Percentiles rank a stretch among this genome's conserved stretches.
Conservation (phyloP, 495 filamentous ascomycete species). For the Aspergillus panamensis region DNA sequence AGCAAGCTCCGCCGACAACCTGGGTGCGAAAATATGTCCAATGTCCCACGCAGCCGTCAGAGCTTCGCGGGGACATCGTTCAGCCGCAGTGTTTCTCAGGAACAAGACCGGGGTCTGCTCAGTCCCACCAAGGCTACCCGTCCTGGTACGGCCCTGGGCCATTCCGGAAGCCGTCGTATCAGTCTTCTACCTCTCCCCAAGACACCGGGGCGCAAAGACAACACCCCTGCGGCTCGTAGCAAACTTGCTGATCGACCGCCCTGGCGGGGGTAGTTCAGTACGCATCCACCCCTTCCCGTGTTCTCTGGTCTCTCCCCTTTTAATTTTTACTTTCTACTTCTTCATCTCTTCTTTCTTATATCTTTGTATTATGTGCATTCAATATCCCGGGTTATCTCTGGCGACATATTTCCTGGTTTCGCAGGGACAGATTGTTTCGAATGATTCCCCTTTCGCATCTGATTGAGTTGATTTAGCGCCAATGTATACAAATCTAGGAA, state of each 20-base stretch:
- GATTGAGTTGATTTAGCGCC: slow-evolving; percentile 15
- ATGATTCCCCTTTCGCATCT: slow-evolving; percentile 31
- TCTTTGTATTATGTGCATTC: slow-evolving; percentile 22
- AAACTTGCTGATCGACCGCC: slow-evolving; percentile 38
- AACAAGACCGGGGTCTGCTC: slow-evolving; percentile 22
- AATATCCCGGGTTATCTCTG: slow-evolving; percentile 12
- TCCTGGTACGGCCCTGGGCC: slow-evolving; percentile 45
- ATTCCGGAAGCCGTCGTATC: slow-evolving; percentile 43
- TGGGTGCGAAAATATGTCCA: slow-evolving; percentile 22
- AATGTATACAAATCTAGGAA: slow-evolving; percentile 10
- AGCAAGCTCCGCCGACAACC: slow-evolving; percentile 38
- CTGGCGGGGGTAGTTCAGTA: slow-evolving; percentile 31
- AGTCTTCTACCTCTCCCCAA: slow-evolving; percentile 49
- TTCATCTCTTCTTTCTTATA: slow-evolving; percentile 10
- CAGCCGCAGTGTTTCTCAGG: slow-evolving; percentile 37
- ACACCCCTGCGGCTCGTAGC: slow-evolving; percentile 24
- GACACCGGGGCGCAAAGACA: slow-evolving; percentile 26
- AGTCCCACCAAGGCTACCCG: slow-evolving; percentile 37
- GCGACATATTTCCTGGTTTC: slow-evolving; percentile 14
- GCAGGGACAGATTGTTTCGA: slow-evolving; percentile 21
- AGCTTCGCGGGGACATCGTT: slow-evolving; percentile 40
- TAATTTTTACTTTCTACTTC: slow-evolving; percentile 8
- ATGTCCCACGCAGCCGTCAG: slow-evolving; percentile 39
- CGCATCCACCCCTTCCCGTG: no score
- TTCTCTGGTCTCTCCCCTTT: no score